Evolutionary conservation across 2,329 filamentous ascomycete genomes (phyloP), one percentile per base, ranked within the genome.

Genomic region (Incumbomyces delicatus): DNA sequence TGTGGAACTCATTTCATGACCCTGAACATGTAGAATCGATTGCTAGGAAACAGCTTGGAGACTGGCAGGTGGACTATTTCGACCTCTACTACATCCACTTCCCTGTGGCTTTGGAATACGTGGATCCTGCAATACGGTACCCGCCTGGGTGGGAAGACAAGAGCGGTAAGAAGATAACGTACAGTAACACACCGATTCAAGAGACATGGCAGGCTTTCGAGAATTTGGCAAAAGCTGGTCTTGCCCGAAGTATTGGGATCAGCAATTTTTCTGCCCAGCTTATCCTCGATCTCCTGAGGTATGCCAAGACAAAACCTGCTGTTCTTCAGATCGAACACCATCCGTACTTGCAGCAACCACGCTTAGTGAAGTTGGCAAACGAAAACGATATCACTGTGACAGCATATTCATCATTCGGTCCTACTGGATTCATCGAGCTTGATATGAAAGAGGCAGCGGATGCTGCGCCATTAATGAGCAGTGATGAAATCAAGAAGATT

Each of bases 1-100:
- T 95, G 49, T 94, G 88, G 87, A 88, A 90, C 72, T 82, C 81
- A 56, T 94, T 88, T 78, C 87, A 94, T 73, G 83, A 90, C 60
- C 75, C 74, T 58, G 81, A 90, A 57, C 76, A 77, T 58, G 85
- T 90, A 52, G 79, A 83, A 67, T 80, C 81, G 49, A 87, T 92
- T 62, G 76, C 73, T 66, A 78, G 78, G 66, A 82, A 81, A 62
- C 85, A 89, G 69, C 80, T 89, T 52, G 76, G 79, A 56, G 85
- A 90, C 73, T 90, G 85, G 80, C 81, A 83, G 53, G 65, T 94
- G 51, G 87, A 89, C 60, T 94, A 94, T 74, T 89, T 94, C 66
- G 87, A 94, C 66, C 78, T 94, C 55, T 94, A 82, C 77, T 74
- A 90, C 59, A 80, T 94, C 60, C 88, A 94, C 74, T 94, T 92